Base-by-base conservation (phyloP, 1,139 yeast species). In the Hemisphaericaspora xylofermentans region DNA sequence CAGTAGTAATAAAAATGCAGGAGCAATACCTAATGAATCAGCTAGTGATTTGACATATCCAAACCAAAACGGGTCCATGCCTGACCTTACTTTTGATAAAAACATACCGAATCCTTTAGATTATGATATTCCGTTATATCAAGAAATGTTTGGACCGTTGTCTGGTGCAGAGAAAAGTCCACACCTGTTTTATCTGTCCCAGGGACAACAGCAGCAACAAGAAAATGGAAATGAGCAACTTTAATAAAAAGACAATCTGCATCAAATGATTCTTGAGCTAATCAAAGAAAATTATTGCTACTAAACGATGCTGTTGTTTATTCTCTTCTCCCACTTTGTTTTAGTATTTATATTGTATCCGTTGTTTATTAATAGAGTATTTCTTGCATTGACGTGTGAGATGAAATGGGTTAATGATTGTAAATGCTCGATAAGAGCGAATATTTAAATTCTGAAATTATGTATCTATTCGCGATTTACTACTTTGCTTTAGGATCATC, bases 141-240 rank as follows among this genome's bases (percentile, higher is more conserved):
- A 43, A 15, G 46, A 43, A 17, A 35, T 43, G 25, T 43, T 43
- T 34, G 33, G 38, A 21, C 46, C 46, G 3, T 6, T 43, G 8
- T 16, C n/a, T n/a, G n/a, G 12, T 13, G 34, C 14, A 16, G 18
- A 25, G 7, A 12, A 15, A 31, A 19, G 16, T 18, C 25, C n/a
- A 3, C 16, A 9, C 5, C 25, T 5, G 25, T 18, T 18, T 31
- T 31, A 31, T 19, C 33, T 14, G 14, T 14, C 24, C 4, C 27
- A 28, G 25, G n/a, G 19, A 15, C 37, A 17, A 17, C 32, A 26
- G 18, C 36, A 18, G 16, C 25, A 28, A 18, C 32, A 34, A 34
- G 12, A 30, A 24, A 24, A 24, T 24, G n/a, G 17, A 9, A 16
- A 17, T 12, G 17, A 29, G 2, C 19, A 17, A 17, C 19, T 5